Conservation (phyloP, 805 yeast species). For the Candida manassasensis region DNA sequence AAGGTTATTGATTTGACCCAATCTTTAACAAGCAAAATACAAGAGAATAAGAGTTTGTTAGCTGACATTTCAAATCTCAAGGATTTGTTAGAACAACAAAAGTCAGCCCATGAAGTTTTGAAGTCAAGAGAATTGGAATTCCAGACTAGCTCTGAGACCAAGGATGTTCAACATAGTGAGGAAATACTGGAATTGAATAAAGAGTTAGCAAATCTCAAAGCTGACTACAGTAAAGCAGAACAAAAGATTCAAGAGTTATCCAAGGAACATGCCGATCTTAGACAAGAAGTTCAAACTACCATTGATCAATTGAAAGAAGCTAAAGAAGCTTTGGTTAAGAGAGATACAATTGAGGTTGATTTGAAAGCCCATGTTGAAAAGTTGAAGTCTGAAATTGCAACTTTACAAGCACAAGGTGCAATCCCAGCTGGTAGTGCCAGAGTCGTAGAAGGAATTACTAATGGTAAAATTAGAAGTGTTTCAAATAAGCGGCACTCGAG, state of each 20-base stretch:
- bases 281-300: conserved; percentile 57
- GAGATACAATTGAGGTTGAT: conserved; percentile 62
- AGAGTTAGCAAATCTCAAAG: conserved; percentile 51
- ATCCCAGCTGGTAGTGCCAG: conserved; percentile 2
- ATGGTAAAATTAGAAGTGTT: conserved; percentile 27
- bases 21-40: conserved; percentile 69
- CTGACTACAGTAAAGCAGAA: conserved; percentile 55
- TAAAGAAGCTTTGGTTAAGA: conserved; percentile 51
- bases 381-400: conserved; percentile 48
- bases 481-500: conserved; percentile 39
- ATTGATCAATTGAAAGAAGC: conserved; percentile 59
- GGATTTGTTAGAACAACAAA: conserved; percentile 47
- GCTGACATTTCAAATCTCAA: conserved; percentile 50
- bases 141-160: conserved; percentile 40
- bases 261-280: conserved; percentile 56
- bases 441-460: conserved; percentile 23
- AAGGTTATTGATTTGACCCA: conserved; percentile 96
- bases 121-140: conserved; percentile 53
- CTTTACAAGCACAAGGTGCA: conserved; percentile 30
- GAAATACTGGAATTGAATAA: conserved; percentile 48
- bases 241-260: conserved; percentile 56
- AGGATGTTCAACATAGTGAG: conserved; percentile 43
- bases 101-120: conserved; percentile 48
- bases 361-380: conserved; percentile 57
- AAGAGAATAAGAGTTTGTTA: conserved; percentile 72